Evolutionary conservation across 169 alveolate species (phyloP).

Genomic region (Blepharisma undulans): DNA sequence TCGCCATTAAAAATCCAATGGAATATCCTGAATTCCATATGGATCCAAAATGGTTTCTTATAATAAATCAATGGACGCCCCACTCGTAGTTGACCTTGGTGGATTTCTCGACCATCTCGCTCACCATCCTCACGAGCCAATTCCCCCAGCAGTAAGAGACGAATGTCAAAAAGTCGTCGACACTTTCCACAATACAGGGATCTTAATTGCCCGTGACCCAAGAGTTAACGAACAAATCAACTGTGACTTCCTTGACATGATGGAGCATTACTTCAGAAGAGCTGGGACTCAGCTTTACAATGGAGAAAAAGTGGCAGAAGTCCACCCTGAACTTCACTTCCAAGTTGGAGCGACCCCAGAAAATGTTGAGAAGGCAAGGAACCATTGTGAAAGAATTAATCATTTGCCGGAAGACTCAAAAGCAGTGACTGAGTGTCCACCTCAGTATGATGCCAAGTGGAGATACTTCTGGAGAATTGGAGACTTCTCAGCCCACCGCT

Average conservation of each 20-base stretch:
- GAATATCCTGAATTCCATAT: neutral
- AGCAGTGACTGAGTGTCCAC: conserved; percentile 77
- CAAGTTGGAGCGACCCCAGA: conserved; percentile 84
- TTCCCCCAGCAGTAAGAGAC: neutral
- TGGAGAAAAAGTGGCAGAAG: conserved; percentile 63
- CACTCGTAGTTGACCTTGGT: conserved; percentile 13
- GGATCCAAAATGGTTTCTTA: neutral
- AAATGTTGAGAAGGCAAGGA: conserved; percentile 71
- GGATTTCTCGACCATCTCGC: neutral
- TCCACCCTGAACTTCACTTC: conserved; percentile 66
- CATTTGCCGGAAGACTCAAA: conserved; percentile 58
- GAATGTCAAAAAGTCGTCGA: conserved; percentile 11
- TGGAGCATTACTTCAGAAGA: conserved; percentile 68
- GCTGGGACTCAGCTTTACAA: conserved; percentile 61
- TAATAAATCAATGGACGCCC: conserved; percentile 29
- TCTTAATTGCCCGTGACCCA: conserved; percentile 75
- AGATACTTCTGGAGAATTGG: conserved; percentile 84
- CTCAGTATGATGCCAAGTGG: conserved; percentile 83
- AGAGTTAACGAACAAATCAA: conserved; percentile 69
- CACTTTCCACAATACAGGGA: conserved; percentile 67
- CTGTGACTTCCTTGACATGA: conserved; percentile 66
- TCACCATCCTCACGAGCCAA: neutral
- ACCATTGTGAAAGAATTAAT: conserved; percentile 57
- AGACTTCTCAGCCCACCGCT: conserved; percentile 59
- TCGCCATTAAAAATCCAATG: neutral